Percentiles rank a stretch among this genome's conserved stretches.
phyloP scores from a whole-genome alignment of 139 green algal species.

The Chlamydomonas urium region DNA sequence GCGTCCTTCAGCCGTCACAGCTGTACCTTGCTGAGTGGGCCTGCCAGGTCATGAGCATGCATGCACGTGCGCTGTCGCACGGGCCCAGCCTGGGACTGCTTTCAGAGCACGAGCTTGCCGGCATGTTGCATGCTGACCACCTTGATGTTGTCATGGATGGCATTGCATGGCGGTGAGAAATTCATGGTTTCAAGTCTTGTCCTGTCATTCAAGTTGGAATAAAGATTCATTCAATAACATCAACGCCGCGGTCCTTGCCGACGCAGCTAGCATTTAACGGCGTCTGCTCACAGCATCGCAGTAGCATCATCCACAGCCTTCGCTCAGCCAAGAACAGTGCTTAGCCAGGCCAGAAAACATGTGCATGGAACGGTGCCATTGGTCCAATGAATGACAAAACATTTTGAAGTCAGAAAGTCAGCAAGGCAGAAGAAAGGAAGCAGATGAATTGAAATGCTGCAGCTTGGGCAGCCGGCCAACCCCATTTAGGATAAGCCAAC shows the following conservation, averaged over 20 bases:
- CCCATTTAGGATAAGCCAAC: no score
- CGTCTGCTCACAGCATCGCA: no score
- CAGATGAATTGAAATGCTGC: no score
- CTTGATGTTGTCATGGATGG: constrained; percentile 32
- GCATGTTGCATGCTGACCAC: constrained; percentile 15
- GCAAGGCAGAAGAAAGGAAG: no score
- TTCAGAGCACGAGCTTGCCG: constrained; percentile 22
- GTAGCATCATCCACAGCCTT: no score
- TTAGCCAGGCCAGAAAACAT: no score
- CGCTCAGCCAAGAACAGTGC: neutral
- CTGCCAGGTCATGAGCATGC: constrained; percentile 9
- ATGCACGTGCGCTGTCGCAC: constrained; percentile 20
- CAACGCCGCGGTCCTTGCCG: neutral
- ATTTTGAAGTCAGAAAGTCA: no score
- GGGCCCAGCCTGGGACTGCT: constrained; percentile 6
- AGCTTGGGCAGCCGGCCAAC: no score
- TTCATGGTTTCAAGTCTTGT: neutral
- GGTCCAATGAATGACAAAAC: no score
- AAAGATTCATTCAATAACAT: neutral
- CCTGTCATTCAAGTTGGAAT: neutral
- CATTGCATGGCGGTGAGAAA: constrained; percentile 24
- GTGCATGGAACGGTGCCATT: no score
- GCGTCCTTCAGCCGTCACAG: no score
- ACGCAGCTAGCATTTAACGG: no score
- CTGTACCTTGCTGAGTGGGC: constrained; percentile 25